Base-by-base conservation (phyloP, 345 rosid species). In the Gossypium raimondii region DNA sequence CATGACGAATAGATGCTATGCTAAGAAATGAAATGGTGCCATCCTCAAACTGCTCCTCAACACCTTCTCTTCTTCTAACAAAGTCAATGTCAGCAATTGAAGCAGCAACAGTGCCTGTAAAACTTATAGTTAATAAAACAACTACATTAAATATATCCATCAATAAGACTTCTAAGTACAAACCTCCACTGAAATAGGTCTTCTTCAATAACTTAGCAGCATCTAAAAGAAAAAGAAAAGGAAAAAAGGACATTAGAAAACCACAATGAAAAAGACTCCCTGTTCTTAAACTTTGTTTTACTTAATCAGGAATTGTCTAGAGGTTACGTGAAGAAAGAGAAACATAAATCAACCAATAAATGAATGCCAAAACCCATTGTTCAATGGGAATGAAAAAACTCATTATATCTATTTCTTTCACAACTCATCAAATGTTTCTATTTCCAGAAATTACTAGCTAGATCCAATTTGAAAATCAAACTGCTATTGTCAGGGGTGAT, bases 151-250 rank as follows among this genome's bases (percentile, higher is more conserved):
- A 29, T 44, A 44, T 63, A 10, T 59, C 55, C 13, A 70, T 67
- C 58, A 70, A 57, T 22, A 62, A 73, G 79, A 78, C 3, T 14
- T 73, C 43, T 43, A 78, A 29, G 75, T 76, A 81, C 88, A 72
- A 80, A 94, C 98, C 98, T 90, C 98, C 98, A 77, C 98, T 86
- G 47, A 94, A 94, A 81, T 94, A 94, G 70, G 90, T 85, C 87
- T 89, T 93, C 76, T 83, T 89, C 81, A 94, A 83, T 77, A 94
- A 75, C 82, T 84, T 91, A 81, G 98, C 96, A 76, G 97, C 90
- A 79, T 89, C 98, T 94, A 11, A n/a, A 53, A 66, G 11, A 8
- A 44, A 65, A 43, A 47, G 20, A 8, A 60, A 47, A 73, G 9
- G 0, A 60, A 60, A 61, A 58, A 17, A 47, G 14, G 22, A 27